Conservation (phyloP, 176 grass and related monocot species). For the Puccinellia tenuiflora region DNA sequence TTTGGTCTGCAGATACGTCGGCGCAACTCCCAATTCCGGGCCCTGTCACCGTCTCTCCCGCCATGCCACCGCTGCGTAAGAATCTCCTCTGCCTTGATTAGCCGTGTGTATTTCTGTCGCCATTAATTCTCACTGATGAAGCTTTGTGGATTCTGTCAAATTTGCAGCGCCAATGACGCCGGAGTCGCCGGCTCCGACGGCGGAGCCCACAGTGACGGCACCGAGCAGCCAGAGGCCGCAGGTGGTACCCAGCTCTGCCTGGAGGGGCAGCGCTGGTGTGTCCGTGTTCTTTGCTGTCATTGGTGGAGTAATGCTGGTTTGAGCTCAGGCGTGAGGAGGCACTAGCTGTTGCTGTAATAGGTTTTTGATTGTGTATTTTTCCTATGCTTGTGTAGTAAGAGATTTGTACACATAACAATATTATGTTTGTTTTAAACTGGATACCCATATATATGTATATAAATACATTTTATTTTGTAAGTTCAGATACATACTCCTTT, state of each 20-base stretch:
- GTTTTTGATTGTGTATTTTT: not conserved
- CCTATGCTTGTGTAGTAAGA: not conserved
- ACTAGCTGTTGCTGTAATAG: not conserved
- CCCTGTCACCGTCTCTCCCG: conserved; percentile 33
- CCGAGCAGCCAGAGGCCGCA: conserved; percentile 25
- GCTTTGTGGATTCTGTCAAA: not conserved
- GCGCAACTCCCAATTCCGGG: conserved; percentile 36
- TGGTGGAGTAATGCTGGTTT: not conserved
- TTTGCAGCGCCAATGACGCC: conserved; percentile 26
- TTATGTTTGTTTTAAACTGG: no score
- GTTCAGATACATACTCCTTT: no score
- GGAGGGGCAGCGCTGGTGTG: not conserved
- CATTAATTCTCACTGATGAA: not conserved
- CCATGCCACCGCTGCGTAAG: conserved; percentile 59
- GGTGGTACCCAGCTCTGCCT: conserved; percentile 43
- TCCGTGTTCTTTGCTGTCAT: not conserved
- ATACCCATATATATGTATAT: no score
- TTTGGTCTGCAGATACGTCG: conserved; percentile 41
- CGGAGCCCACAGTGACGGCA: conserved; percentile 8
- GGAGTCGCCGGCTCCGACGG: not conserved
- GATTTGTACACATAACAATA: not conserved
- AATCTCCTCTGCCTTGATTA: not conserved
- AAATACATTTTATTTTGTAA: no score
- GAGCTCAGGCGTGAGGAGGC: not conserved
- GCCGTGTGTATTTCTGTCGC: not conserved